Evolutionary conservation across 2,329 filamentous ascomycete species (phyloP), one percentile per base, ranked within the genome.

Genomic region (Monosporascus ibericus): DNA sequence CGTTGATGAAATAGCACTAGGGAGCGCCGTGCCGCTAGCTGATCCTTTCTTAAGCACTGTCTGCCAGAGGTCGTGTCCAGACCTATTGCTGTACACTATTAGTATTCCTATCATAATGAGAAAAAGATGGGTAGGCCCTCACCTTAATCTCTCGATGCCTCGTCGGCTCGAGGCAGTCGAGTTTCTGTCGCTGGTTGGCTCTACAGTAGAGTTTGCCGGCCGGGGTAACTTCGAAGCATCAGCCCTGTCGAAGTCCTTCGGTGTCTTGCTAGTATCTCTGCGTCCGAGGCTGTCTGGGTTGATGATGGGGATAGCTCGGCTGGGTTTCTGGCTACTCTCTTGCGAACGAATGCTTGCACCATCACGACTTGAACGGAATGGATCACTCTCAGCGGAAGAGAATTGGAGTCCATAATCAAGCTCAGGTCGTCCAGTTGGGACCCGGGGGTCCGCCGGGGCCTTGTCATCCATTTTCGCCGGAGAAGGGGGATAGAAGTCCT

Each of bases 401-500:
- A 44, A 6, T 30, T 52, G 54, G 15, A 55, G 48, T 5, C 40
- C 50, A 44, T 53, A 59, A 37, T 63, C 58, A 39, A 52, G 11
- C 1, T 52, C 56, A 11, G 57, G 30, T 38, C 48, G 53, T 36
- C 52, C 55, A 34, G 44, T 47, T 14, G 52, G 47, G 18, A 58
- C 34, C 5, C 34, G 50, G 20, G 42, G 49, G 3, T n/a, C 3
- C 11, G 9, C 15, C 17, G 9, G 5, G 20, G 24, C 1, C 18
- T 44, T 54, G 27, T 18, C 44, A 17, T 18, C 36, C 8, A 49
- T 60, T 61, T 78, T 80, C 55, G 67, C 63, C 1, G 80, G 79
- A 0, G 81, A 84, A 3, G 79, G 69, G 30, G 77, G 79, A 55
- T 84, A 85, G 58, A 85, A 85, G 62, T 85, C 75, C 63, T 82